Evolutionary conservation across 2,329 filamentous ascomycete genomes (phyloP).

Genomic region (Xylaria sp.): DNA sequence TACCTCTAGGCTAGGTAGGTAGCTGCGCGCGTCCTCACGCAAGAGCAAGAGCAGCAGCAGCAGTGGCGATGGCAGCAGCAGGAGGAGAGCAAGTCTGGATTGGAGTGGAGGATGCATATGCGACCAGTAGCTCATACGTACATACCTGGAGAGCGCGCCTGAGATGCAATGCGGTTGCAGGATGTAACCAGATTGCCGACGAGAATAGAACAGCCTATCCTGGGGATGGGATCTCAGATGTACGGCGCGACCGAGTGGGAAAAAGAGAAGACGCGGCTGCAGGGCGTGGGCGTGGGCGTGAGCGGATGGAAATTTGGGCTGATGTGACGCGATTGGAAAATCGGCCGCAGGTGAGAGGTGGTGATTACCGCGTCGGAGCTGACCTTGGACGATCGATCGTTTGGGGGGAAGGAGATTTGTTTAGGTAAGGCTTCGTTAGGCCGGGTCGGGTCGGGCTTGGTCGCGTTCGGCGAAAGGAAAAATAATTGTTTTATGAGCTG

Average conservation of each 20-base stretch:
- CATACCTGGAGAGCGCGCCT: conserved; percentile 23
- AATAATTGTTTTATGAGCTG: not conserved
- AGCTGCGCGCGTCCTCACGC: conserved; percentile 6
- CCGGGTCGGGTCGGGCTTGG: not conserved
- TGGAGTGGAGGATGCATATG: conserved; percentile 24
- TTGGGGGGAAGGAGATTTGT: not conserved
- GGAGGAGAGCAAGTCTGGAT: conserved; percentile 12
- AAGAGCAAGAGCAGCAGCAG: no score
- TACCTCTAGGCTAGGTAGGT: no score
- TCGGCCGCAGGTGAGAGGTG: conserved; percentile 16
- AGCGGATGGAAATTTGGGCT: conserved; percentile 20
- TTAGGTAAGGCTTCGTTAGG: not conserved
- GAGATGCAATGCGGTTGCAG: conserved; percentile 22
- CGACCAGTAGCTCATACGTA: conserved; percentile 27
- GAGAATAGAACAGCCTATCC: conserved; percentile 10
- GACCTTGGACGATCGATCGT: conserved; percentile 10
- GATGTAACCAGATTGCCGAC: conserved; percentile 26
- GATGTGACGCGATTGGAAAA: conserved; percentile 23
- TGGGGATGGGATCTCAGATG: not conserved
- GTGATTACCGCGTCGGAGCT: conserved; percentile 24
- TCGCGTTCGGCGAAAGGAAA: not conserved
- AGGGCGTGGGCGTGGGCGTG: conserved; percentile 22
- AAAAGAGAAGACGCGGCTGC: conserved; percentile 22
- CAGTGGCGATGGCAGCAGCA: conserved; percentile 16
- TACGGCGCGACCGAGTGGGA: conserved; percentile 2